Evolutionary conservation across 2,329 filamentous ascomycete species (phyloP), one percentile per base, ranked within the genome.

Genomic region (Ceratocystis papillata): DNA sequence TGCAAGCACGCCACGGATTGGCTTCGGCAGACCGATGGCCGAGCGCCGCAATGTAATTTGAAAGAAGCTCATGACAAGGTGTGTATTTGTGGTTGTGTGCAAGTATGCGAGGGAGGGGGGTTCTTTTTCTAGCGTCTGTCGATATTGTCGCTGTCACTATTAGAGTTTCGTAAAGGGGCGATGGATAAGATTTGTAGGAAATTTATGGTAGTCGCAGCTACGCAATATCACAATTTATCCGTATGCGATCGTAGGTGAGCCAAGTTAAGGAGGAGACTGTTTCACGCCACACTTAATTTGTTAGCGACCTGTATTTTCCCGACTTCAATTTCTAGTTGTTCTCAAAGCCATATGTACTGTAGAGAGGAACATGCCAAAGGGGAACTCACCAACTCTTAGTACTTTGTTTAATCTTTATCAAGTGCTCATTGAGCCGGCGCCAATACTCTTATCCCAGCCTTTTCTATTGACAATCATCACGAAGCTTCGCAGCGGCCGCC

Each of bases 21-120:
- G 87, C 72, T 83, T 78, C 5, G 93, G 92, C 60, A 96, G 85
- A 69, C 92, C 92, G 77, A 96, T 96, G 72, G 88, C 87, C 67
- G 88, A 92, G 74, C 92, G 89, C 77, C 94, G 84, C 67, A 96
- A 87, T 62, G 90, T 96, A 75, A 96, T 90, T 74, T 89, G 87
- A 81, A 96, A 96, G 81, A 83, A 96, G 67, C 86, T 80, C 87
- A 91, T 91, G 68, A 64, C 5, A 10, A 15, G 3, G 5, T 41
- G 37, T 1, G 45, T 65, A 67, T 53, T 64, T 65, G 64, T 65
- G 28, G 50, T 10, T 66, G n/a, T 48, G 37, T 45, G 15, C 22
- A 33, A 33, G 15, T 60, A 17, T 68, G 50, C 45, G 28, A 37
- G 5, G n/a, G n/a, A 2, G 44, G 22, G 44, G 5, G 37, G 30